Evolutionary conservation across 2,329 filamentous ascomycete species (phyloP).

Genomic region (Pseudomassariella vexata): DNA sequence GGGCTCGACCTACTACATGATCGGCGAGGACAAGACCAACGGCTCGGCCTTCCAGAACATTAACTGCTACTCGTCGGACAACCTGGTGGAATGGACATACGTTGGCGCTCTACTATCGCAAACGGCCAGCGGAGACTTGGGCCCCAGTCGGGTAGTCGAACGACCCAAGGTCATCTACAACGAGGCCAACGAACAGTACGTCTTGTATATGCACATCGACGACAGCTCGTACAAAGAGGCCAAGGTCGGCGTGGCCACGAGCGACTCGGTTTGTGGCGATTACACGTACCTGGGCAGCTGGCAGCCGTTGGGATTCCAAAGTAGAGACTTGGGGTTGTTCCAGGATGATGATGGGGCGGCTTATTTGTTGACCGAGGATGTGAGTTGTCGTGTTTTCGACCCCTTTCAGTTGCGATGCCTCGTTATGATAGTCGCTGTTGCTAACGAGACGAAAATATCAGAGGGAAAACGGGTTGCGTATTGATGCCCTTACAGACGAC

Average conservation of each 20-base stretch:
- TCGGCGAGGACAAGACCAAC: slow-evolving; percentile 65
- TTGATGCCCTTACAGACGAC: slow-evolving; percentile 49
- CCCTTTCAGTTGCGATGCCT: too few relatives aligned
- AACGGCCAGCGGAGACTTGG: slow-evolving; percentile 47
- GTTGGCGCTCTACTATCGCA: slow-evolving; percentile 52
- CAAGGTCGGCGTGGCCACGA: slow-evolving; percentile 57
- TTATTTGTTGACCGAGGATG: slow-evolving; percentile 59
- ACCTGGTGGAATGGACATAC: slow-evolving; percentile 60
- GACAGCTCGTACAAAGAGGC: slow-evolving; percentile 55
- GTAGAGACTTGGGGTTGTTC: slow-evolving; percentile 54
- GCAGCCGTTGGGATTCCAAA: slow-evolving; percentile 42
- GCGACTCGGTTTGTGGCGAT: slow-evolving; percentile 52
- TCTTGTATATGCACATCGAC: slow-evolving; percentile 68
- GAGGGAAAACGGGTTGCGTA: slow-evolving; percentile 52
- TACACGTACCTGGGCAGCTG: slow-evolving; percentile 39
- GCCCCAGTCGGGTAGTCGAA: slow-evolving; percentile 58
- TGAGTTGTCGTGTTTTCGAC: slow-evolving; percentile 23
- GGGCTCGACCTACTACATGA: slow-evolving; percentile 56
- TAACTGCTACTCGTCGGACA: slow-evolving; percentile 60
- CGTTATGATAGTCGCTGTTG: background rate
- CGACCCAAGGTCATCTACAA: slow-evolving; percentile 66
- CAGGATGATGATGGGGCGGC: slow-evolving; percentile 56
- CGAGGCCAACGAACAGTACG: slow-evolving; percentile 55
- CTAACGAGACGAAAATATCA: slow-evolving; percentile 15
- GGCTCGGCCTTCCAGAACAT: slow-evolving; percentile 57